Evolutionary conservation across 108 stramenopile genomes (phyloP), one percentile per base, ranked within the genome.

Genomic region (Pseudonitzschia multiseries): DNA sequence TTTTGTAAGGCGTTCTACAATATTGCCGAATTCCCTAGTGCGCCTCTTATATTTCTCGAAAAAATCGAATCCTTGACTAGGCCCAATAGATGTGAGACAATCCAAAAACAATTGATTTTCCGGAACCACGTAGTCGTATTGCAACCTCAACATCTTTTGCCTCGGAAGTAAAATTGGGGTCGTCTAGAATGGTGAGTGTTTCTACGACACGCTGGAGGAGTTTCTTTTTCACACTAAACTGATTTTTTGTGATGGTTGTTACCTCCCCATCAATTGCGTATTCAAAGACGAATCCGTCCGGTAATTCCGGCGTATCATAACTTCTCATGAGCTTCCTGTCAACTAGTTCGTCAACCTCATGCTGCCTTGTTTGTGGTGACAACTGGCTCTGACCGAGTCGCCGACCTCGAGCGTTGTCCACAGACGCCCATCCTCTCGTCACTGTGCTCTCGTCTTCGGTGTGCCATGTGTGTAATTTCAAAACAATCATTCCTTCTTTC

Each of bases 51-150:
- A 8, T 18, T 48, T 48, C 4, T 43, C 41, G 14, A 65, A 4
- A 6, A 4, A 6, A 40, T 22, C 33, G 28, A 33, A 40, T n/a
- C 13, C 68, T 57, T 18, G 5, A 22, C 36, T 73, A 84, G 41
- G 83, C 83, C 89, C 89, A 93, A 52, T 89, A 93, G n/a, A 93
- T 53, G 77, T 90, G 89, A 54, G 88, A 82, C 28, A 89, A 60
- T 8, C 59, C 81, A 61, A 88, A 78, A 8, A 68, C 64, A 40
- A 75, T 81, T 5, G 75, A 36, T 22, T 69, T 74, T 12, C 75
- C 78, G 28, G 87, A 84, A 28, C 84, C 87, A 31, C 65, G 57
- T 41, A 90, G 70, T 32, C 90, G 86, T 59, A 91, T 60, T 18
- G 89, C 89, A 31, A 94, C 67, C 63, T 86, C 81, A 8, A 90